Conservation (phyloP, 352 stramenopile genomes). For the Aphanomyces invadans region DNA sequence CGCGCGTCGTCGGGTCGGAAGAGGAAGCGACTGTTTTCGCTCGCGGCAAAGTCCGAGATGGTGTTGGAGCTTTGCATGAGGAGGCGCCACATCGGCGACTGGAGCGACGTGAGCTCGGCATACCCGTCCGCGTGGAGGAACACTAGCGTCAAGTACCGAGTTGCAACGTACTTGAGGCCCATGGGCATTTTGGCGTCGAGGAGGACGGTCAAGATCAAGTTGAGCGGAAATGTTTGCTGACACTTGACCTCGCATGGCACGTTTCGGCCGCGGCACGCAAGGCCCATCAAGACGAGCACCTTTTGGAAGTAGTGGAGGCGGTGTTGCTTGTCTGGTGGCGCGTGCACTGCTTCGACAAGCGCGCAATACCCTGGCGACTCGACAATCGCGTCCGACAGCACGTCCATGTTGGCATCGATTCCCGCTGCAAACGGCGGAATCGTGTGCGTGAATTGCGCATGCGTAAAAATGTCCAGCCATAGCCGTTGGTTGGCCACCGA, state of each 20-base stretch:
- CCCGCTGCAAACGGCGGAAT: not conserved
- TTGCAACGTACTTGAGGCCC: not conserved
- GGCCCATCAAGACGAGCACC: not conserved
- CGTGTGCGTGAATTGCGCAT: conserved; percentile 9
- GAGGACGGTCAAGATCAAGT: conserved; percentile 5
- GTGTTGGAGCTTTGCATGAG: conserved; percentile 6
- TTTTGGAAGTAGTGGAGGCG: conserved; percentile 12
- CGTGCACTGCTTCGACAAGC: not conserved
- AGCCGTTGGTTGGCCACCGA: not conserved
- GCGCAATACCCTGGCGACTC: not conserved
- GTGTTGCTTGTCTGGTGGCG: not conserved
- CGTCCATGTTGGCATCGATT: not conserved
- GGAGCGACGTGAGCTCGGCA: conserved; percentile 1
- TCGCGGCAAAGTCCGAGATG: not conserved
- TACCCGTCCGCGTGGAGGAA: conserved; percentile 10
- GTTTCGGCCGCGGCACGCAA: not conserved
- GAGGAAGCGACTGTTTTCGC: not conserved
- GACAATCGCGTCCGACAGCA: not conserved
- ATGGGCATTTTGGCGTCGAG: conserved; percentile 18
- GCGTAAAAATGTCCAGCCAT: not conserved
- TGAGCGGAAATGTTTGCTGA: conserved; percentile 8
- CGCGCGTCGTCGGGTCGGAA: not conserved
- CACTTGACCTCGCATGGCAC: not conserved
- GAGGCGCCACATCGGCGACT: conserved; percentile 3
- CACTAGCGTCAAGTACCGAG: conserved; percentile 3